phyloP scores from a whole-genome alignment of 805 yeast species.

The Wickerhamomyces queroliae region DNA sequence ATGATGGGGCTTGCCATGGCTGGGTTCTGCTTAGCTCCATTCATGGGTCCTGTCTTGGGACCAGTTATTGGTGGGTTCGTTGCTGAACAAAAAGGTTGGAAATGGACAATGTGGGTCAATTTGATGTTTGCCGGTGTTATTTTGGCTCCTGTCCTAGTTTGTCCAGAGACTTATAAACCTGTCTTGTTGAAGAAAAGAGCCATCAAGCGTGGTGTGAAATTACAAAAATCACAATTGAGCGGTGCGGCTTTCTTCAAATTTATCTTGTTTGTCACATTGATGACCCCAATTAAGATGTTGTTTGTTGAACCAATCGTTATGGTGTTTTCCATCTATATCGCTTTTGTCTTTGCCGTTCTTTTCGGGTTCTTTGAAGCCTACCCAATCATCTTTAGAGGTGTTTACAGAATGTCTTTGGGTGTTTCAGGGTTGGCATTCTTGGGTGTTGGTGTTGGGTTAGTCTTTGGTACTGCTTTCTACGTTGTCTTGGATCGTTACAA shows the following conservation, averaged over 20 bases:
- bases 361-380: conserved; percentile 79
- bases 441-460: conserved; percentile 65
- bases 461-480: conserved; percentile 48
- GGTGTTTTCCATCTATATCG: conserved; percentile 62
- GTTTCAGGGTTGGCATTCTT: conserved; percentile 64
- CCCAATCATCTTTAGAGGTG: conserved; percentile 67
- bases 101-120: conserved; percentile 69
- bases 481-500: conserved; percentile 40
- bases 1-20: conserved; percentile 72
- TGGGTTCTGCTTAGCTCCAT: conserved; percentile 72
- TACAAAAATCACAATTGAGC: conserved; percentile 32
- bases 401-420: conserved; percentile 53
- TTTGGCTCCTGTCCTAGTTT: conserved; percentile 38
- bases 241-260: conserved; percentile 33
- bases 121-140: conserved; percentile 58
- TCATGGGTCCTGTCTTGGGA: conserved; percentile 75
- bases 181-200: conserved; percentile 58
- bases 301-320: conserved; percentile 70
- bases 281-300: conserved; percentile 66
- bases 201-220: conserved; percentile 46
- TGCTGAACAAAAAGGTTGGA: conserved; percentile 54
- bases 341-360: conserved; percentile 71
- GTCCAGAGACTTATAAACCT: conserved; percentile 73
- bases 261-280: conserved; percentile 43
- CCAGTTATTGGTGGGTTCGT: conserved; percentile 74